Evolutionary conservation across 2,329 filamentous ascomycete species (phyloP).

Genomic region (Orbilia brochopaga): DNA sequence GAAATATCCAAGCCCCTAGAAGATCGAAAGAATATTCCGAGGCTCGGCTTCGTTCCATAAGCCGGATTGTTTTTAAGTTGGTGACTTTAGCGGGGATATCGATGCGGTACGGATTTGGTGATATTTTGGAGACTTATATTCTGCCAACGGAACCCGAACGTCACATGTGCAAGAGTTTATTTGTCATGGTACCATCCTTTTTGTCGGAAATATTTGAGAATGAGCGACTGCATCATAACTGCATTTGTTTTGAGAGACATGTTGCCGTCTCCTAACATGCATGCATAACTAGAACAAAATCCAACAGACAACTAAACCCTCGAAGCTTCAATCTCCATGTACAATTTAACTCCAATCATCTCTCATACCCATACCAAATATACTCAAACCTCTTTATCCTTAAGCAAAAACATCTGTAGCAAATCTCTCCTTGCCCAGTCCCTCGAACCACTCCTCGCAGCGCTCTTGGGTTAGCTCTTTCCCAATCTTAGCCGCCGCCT

Average conservation of each 20-base stretch:
- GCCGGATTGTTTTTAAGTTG: not conserved
- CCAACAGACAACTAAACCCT: too few relatives aligned
- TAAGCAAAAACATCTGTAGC: conserved; percentile 60
- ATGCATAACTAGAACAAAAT: too few relatives aligned
- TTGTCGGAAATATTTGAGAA: too few relatives aligned
- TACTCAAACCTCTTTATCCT: not conserved
- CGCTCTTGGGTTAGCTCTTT: conserved; percentile 58
- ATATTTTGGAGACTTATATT: conserved; percentile 18
- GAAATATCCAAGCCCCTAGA: too few relatives aligned
- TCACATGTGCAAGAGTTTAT: not conserved
- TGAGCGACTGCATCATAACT: too few relatives aligned
- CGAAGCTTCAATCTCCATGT: not conserved
- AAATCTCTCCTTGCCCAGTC: conserved; percentile 61
- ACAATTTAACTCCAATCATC: not conserved
- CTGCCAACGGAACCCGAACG: not conserved
- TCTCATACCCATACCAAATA: not conserved
- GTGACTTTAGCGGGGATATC: not conserved
- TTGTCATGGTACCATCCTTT: too few relatives aligned
- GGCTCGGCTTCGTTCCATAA: conserved; percentile 18
- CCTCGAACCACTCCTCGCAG: conserved; percentile 61
- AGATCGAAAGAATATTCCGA: conserved; percentile 13
- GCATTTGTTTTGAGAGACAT: too few relatives aligned
- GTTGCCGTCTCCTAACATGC: too few relatives aligned
- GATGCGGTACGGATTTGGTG: conserved; percentile 16
- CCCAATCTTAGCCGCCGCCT: conserved; percentile 57